A percentile compares a stretch with the other conserved stretches of the same genome.
Evolutionary conservation across 495 filamentous ascomycete genomes (phyloP).

Genomic region (Lophiotrema nucula): DNA sequence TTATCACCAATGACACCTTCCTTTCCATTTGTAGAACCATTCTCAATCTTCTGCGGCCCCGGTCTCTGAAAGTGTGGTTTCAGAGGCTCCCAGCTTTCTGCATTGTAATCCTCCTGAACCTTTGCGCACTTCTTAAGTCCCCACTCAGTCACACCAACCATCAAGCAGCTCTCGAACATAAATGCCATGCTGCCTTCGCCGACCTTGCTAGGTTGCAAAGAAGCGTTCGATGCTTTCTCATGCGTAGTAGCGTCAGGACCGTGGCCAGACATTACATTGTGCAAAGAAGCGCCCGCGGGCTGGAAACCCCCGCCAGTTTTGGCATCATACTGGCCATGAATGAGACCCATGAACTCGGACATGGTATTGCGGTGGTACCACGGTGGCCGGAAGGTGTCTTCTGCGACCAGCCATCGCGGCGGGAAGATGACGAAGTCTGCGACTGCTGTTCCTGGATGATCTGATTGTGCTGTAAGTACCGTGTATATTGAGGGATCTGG

Average conservation of each 20-base stretch:
- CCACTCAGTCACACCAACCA: constrained; percentile 93
- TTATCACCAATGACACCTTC: constrained; percentile 29
- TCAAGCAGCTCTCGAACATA: constrained; percentile 65
- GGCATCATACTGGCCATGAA: constrained; percentile 67
- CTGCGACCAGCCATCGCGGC: constrained; percentile 74
- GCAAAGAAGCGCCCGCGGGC: constrained; percentile 60
- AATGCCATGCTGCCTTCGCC: constrained; percentile 65
- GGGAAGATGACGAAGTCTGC: constrained; percentile 85
- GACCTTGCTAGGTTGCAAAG: constrained; percentile 58
- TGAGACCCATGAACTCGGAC: constrained; percentile 81
- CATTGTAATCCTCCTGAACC: constrained; percentile 79
- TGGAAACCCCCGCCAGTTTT: constrained; percentile 64
- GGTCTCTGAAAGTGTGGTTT: constrained; percentile 74
- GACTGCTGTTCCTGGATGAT: constrained; percentile 64
- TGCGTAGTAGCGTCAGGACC: constrained; percentile 59
- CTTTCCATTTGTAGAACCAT: constrained; percentile 59
- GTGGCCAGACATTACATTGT: constrained; percentile 65
- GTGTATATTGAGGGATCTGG: constrained; percentile 82
- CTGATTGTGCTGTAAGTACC: constrained; percentile 71
- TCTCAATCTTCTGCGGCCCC: constrained; percentile 59
- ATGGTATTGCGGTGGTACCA: constrained; percentile 82
- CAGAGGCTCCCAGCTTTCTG: constrained; percentile 79
- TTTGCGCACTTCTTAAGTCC: constrained; percentile 78
- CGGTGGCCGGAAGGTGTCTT: constrained; percentile 78
- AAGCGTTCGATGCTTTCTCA: constrained; percentile 58